Evolutionary conservation across 106 monocot genomes (phyloP), one percentile per base, ranked within the genome.

Genomic region (Allium fistulosum): DNA sequence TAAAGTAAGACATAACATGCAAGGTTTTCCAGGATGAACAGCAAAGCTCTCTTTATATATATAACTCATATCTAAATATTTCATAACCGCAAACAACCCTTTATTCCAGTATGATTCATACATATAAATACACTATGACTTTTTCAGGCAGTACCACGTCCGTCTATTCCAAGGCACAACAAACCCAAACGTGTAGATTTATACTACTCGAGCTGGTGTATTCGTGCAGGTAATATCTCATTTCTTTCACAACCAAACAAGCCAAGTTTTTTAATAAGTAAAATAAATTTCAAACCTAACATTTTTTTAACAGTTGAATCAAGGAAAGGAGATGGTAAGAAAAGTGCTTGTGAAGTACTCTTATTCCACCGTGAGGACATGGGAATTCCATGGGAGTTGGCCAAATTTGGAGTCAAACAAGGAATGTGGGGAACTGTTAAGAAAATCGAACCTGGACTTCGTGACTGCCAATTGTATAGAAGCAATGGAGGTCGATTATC

Each of bases 361-460:
- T 80, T 94, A 45, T 94, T 94, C 64, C 94, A 94, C 66, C 75
- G 90, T 51, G 94, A 94, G 74, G 85, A 94, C 72, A 94, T 94
- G 94, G 90, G 94, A 55, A 94, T 94, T 65, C 94, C 94, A 3
- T 74, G 87, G 81, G 87, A 94, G 63, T 76, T 94, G 12, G 87
- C 94, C 53, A 94, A 94, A 74, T 76, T 94, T 5, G 94, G 94
- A 8, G 76, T 94, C 26, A 75, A 87, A 9, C 94, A 94, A 66
- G 94, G 94, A 10, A 94, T 94, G 94, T 94, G 94, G 94, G 90
- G 94, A 15, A 76, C 80, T 17, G 94, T 94, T 12, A 94, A 87
- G 69, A 87, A 72, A 73, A 79, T 94, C 9, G 94, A 94, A 57
- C 90, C 94, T 8, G 94, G 94, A 10, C 70, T 94, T 15, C 84